These are phyloP conservation scores for Magnolia sinica DNA, from an alignment of 164 flowering plant genomes.

Conservation along the genomic window DNA sequence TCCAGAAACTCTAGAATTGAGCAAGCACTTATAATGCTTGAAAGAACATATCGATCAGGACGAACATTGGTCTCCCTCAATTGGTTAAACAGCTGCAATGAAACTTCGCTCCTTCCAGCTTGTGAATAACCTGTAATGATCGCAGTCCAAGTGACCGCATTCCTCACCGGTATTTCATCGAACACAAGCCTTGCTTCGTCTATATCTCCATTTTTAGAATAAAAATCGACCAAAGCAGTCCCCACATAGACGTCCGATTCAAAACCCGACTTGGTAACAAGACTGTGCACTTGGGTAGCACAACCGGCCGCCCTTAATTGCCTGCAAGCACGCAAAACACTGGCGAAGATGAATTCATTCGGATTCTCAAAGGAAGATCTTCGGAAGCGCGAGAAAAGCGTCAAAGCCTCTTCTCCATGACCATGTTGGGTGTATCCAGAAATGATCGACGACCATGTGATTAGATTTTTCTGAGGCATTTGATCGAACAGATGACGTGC, in stretches of 20 bases:
- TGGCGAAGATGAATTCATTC: conserved; percentile 59
- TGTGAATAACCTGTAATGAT: conserved; percentile 53
- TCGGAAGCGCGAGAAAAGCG: conserved; percentile 32
- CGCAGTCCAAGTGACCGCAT: conserved; percentile 64
- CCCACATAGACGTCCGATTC: conserved; percentile 58
- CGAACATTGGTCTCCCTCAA: conserved; percentile 39
- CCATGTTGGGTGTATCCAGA: conserved; percentile 43
- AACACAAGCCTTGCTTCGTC: conserved; percentile 48
- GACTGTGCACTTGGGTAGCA: conserved; percentile 44
- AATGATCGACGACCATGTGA: conserved; percentile 60
- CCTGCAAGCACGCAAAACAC: conserved; percentile 49
- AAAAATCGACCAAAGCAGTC: conserved; percentile 50
- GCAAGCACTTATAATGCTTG: conserved; percentile 61
- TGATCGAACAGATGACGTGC: conserved; percentile 48
- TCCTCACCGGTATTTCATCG: conserved; percentile 38
- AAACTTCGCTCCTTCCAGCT: conserved; percentile 42
- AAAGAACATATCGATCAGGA: conserved; percentile 59
- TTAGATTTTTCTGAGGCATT: conserved; percentile 47
- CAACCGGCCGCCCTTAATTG: conserved; percentile 22
- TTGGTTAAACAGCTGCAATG: conserved; percentile 44
- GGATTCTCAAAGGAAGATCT: conserved; percentile 22
- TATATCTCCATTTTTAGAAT: conserved; percentile 43
- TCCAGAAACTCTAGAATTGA: conserved; percentile 42
- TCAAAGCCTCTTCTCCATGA: conserved; percentile 37
- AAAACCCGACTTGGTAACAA: conserved; percentile 41